Evolutionary conservation across 169 alveolate species (phyloP), one percentile per base, ranked within the genome.

Genomic region (Eimeria necatrix): DNA sequence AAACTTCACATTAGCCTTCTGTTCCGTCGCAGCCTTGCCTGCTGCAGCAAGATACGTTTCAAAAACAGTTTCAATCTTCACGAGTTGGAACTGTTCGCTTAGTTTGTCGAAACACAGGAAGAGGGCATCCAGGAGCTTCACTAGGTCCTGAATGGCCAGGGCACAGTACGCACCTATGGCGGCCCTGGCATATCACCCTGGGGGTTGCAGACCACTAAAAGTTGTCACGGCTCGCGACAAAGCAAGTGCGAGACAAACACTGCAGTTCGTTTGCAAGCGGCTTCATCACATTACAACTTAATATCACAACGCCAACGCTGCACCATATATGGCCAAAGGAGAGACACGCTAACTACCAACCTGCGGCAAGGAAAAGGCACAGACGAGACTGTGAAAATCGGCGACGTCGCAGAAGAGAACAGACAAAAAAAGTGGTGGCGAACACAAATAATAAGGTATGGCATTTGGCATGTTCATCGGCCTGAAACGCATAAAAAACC

Each of bases 331-430:
- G 68, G 20, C 22, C 68, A 56, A 18, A 10, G 20, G 68, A 56
- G 4, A 56, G 46, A 16, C 64, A 76, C 68, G 18, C 87, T 51
- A 49, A 9, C 32, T 24, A 10, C 85, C 4, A 10, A 90, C 94
- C 94, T 90, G 94, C 1, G 94, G 94, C 64, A 41, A 56, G n/a
- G 94, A 70, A n/a, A 90, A 73, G 78, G 88, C 80, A 76, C 88
- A 90, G 32, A 99, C 99, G 52, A 99, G 98, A 51, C 97, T 97
- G 95, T 99, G 99, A 97, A 99, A 99, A 84, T 99, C 99, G 91
- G 97, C 98, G 20, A 99, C 99, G 97, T 99, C 99, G 95, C 99
- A 98, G 95, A 99, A 99, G 68, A 98, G 96, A 56, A 99, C 98
- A n/a, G 99, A 97, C 52, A 99, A 46, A 24, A 52, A 76, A 16